Base-by-base conservation (phyloP, 352 stramenopile genomes). In the Phytopythium delawarense region DNA sequence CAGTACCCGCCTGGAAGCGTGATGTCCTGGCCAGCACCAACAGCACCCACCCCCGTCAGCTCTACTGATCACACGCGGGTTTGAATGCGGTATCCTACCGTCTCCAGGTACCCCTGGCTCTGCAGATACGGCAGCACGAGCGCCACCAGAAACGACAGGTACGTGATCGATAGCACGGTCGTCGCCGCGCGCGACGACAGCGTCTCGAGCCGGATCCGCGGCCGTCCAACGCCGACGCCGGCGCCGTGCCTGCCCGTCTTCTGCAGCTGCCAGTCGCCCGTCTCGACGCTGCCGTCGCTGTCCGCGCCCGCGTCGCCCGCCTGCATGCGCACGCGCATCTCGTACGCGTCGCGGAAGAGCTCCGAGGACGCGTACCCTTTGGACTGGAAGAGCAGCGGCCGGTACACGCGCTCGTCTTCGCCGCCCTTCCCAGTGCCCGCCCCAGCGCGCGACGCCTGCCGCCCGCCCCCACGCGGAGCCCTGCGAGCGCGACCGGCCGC, bases 311-410 rank as follows among this genome's bases (percentile, higher is more conserved):
- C 23, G 9, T n/a, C 55, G 39, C 30, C 32, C 11, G 57, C 54
- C 13, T 67, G 46, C 56, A 93, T 76, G 7, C 84, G 81, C 62
- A 70, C 72, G 57, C 80, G 84, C 80, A 93, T 91, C 69, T 93
- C 84, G 52, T 84, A 93, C 23, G 73, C 79, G 68, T 95, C 86
- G 23, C 77, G 79, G 64, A 83, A 91, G 35, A 95, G 75, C 62
- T 91, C 82, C 2, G 86, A 95, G 8, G 81, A 92, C 59, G 84
- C 81, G 52, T 95, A 95, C 11, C 81, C 86, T 28, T 73, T 86
- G 25, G 85, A 90, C 23, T 88, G 67, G 71, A 94, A 94, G 34
- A 94, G 70, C 52, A 94, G 64, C 21, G 85, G 85, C 1, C 83
- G 81, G 34, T 94, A 91, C n/a, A 94, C 82, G 42, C 70, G 60